These are phyloP conservation scores for Stereocaulon alpinum DNA, from an alignment of 495 filamentous ascomycete species.

Conservation along the genomic window DNA sequence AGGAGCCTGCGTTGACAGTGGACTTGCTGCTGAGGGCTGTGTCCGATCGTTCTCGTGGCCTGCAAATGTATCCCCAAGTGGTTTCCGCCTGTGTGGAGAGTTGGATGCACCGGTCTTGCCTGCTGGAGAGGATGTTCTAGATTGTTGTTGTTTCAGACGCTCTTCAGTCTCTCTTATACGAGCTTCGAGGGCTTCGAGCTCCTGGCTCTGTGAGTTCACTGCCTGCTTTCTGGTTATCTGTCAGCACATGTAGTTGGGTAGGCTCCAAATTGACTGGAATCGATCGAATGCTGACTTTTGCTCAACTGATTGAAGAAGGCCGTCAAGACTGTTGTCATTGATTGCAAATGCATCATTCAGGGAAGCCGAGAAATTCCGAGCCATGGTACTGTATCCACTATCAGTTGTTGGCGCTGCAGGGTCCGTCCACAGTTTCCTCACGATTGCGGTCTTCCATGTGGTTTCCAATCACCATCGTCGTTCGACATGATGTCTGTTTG, in stretches of 20 bases:
- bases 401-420: neutral
- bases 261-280: neutral
- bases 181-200: slow-evolving; percentile 77
- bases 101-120: slow-evolving; percentile 7
- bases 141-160: slow-evolving; percentile 49
- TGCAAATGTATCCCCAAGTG: slow-evolving; percentile 7
- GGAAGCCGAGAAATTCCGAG: slow-evolving; percentile 73
- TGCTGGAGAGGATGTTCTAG: slow-evolving; percentile 18
- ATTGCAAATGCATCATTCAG: slow-evolving; percentile 83
- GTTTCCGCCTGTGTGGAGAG: slow-evolving; percentile 9
- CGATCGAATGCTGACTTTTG: slow-evolving; percentile 56
- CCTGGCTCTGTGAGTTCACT: slow-evolving; percentile 64
- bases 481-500: slow-evolving; percentile 40
- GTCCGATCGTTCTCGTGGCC: slow-evolving; percentile 1
- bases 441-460: slow-evolving; percentile 71
- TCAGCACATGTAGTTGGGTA: slow-evolving; percentile 2
- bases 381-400: slow-evolving; percentile 56
- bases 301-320: slow-evolving; percentile 66
- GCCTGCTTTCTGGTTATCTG: slow-evolving; percentile 44
- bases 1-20: slow-evolving; percentile 7
- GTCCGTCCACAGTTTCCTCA: slow-evolving; percentile 36
- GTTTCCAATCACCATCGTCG: slow-evolving; percentile 66
- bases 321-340: slow-evolving; percentile 59
- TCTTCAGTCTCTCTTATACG: slow-evolving; percentile 76
- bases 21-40: slow-evolving; percentile 7